A percentile compares a stretch with the other conserved stretches of the same genome.
Conservation (phyloP, 805 yeast genomes). For the Myxozyma vanderwaltii region DNA sequence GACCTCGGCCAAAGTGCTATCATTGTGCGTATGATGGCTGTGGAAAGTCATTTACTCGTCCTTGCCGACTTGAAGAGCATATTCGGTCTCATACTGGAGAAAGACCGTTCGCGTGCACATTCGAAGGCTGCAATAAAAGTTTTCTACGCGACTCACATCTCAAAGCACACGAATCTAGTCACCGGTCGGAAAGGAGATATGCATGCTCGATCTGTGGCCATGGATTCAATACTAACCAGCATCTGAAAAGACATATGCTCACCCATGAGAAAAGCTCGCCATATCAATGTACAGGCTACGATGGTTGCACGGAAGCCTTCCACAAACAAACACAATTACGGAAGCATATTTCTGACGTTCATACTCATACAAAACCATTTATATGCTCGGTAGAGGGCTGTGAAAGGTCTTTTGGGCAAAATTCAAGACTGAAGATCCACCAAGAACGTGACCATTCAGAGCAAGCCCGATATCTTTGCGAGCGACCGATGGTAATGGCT, state of each 20-base stretch:
- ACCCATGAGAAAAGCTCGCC: conserved; percentile 66
- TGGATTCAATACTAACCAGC: conserved; percentile 80
- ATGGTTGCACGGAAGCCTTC: conserved; percentile 67
- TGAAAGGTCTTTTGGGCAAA: conserved; percentile 62
- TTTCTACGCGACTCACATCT: conserved; percentile 82
- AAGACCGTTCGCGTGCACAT: conserved; percentile 68
- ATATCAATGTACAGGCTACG: conserved; percentile 57
- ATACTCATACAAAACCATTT: conserved; percentile 50
- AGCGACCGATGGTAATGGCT: conserved; percentile 47
- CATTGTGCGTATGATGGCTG: conserved; percentile 68
- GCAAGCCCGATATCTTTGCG: conserved; percentile 33
- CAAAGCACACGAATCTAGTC: conserved; percentile 59
- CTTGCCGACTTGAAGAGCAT: conserved; percentile 83
- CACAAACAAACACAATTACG: conserved; percentile 74
- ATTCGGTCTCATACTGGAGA: conserved; percentile 73
- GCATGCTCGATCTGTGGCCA: conserved; percentile 69
- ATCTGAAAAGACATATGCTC: conserved; percentile 75
- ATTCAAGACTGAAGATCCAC: conserved; percentile 68
- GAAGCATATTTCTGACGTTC: conserved; percentile 68
- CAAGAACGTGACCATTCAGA: conserved; percentile 60
- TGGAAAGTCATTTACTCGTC: conserved; percentile 73
- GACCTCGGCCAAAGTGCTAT: conserved; percentile 59
- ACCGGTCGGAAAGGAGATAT: conserved; percentile 27
- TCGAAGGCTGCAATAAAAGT: conserved; percentile 57
- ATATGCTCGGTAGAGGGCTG: conserved; percentile 63